Evolutionary conservation across 164 flowering plant species (phyloP), one percentile per base, ranked within the genome.

Genomic region (Macadamia tetraphylla): DNA sequence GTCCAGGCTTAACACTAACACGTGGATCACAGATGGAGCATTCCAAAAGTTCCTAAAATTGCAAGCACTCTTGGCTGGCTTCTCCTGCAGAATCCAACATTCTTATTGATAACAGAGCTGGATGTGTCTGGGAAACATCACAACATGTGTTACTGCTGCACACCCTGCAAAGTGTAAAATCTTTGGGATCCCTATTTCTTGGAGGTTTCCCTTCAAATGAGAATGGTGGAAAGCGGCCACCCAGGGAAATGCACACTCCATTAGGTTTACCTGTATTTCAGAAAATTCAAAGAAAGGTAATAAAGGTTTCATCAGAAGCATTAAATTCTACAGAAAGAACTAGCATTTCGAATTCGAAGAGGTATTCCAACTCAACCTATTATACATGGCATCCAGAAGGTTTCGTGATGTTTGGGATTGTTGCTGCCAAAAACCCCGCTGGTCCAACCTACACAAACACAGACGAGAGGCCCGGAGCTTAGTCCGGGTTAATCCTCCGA

Each of bases 1-100:
- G 94, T 69, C 99, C 99, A 30, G 86, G 88, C 71, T 76, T 84
- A 71, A 88, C 86, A 58, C 99, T 98, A 69, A 94, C 85, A 35
- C 59, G 76, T 58, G 99, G 99, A 86, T 94, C 92, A 77, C 99
- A 94, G 51, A 92, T 84, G 13, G 99, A 84, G 73, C 99, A 94
- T 70, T 94, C 99, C 76, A 92, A 67, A 17, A 87, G 64, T 75
- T 94, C 98, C 94, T 94, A 94, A 58, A 92, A 70, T n/a, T 92
- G 87, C 83, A 92, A 75, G 83, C 98, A 92, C 63, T 94, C 97
- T 79, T 78, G 80, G 73, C 71, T 87, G 64, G 92, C 99, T 77
- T 94, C 97, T 56, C 97, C 97, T 23, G 84, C 67, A 63, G 87
- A 81, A 64, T 87, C 89, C 70, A 94, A 77, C 76, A 74, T 85